Evolutionary conservation across 2,329 filamentous ascomycete species (phyloP), one percentile per base, ranked within the genome.

Genomic region (Pseudopithomyces maydicus): DNA sequence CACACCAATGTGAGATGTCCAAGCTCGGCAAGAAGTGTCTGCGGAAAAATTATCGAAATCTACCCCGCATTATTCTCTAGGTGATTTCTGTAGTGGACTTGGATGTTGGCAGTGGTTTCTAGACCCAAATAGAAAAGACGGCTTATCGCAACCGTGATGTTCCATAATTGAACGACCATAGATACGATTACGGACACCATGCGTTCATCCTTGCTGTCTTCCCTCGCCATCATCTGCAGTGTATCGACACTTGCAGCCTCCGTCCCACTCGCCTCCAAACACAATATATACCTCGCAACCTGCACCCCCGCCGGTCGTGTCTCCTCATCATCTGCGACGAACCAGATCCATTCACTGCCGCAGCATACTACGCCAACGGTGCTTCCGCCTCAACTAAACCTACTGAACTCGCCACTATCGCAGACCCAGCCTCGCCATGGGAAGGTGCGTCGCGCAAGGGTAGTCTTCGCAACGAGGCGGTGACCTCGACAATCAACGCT

Each of bases 361-460:
- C 58, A n/a, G 59, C 56, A 6, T 59, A 59, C 36, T 61, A 56
- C 56, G 45, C 59, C 22, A 55, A 56, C 22, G 57, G 57, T 7
- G 48, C n/a, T 8, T 44, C 17, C 23, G 54, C 44, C 42, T 3
- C 22, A 14, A 54, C 46, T 38, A 38, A 19, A 6, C 44, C 52
- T 3, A 60, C 50, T 15, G 20, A 55, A n/a, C 35, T 54, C 23
- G 35, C 55, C 32, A 50, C 46, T 6, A 45, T 61, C 20, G 44
- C 36, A 15, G 15, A 56, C 23, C 58, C 55, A 26, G 55, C 48
- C 11, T 19, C 42, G 6, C 26, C 55, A 22, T 61, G 58, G 58
- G 58, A 61, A 54, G 58, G 58, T 4, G 43, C 29, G 11, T 6
- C 39, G 15, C 22, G 48, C 10, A 10, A 19, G 23, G 48, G 23